Conservation (phyloP, 352 stramenopile species). For the Discostella stelligera region DNA sequence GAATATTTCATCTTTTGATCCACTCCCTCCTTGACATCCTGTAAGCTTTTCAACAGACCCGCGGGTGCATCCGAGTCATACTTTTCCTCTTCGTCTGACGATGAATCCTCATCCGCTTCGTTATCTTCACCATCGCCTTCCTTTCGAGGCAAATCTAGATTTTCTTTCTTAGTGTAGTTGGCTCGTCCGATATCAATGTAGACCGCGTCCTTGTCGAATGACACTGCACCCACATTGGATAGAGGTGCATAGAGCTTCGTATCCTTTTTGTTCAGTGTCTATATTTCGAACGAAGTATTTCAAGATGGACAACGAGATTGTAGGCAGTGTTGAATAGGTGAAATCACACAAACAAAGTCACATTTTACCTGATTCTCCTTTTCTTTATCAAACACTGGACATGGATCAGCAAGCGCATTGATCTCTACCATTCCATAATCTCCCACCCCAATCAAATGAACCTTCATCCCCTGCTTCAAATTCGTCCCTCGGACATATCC, state of each 20-base stretch:
- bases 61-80: slow-evolving; percentile 84
- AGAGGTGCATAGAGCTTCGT: slow-evolving; percentile 92
- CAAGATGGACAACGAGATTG: no score
- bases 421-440: slow-evolving; percentile 96
- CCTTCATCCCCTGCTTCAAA: slow-evolving; percentile 94
- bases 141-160: slow-evolving; percentile 56
- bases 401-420: slow-evolving; percentile 93
- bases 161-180: slow-evolving; percentile 94
- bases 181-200: slow-evolving; percentile 94
- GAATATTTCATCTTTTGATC: slow-evolving; percentile 93
- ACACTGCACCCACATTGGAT: slow-evolving; percentile 95
- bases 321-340: not conserved
- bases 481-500: slow-evolving; percentile 98
- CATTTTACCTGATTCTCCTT: slow-evolving; percentile 79
- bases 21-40: slow-evolving; percentile 87
- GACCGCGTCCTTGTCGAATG: slow-evolving; percentile 98
- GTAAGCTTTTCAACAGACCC: slow-evolving; percentile 93
- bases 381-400: slow-evolving; percentile 88
- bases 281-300: not conserved
- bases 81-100: slow-evolving; percentile 69
- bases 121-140: slow-evolving; percentile 48
- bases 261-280: slow-evolving; percentile 90
- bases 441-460: slow-evolving; percentile 97
- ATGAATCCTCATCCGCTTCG: slow-evolving; percentile 46
- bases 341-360: slow-evolving; percentile 6